Conservation (phyloP, 2,329 filamentous ascomycete genomes). For the Neonectria sp. region DNA sequence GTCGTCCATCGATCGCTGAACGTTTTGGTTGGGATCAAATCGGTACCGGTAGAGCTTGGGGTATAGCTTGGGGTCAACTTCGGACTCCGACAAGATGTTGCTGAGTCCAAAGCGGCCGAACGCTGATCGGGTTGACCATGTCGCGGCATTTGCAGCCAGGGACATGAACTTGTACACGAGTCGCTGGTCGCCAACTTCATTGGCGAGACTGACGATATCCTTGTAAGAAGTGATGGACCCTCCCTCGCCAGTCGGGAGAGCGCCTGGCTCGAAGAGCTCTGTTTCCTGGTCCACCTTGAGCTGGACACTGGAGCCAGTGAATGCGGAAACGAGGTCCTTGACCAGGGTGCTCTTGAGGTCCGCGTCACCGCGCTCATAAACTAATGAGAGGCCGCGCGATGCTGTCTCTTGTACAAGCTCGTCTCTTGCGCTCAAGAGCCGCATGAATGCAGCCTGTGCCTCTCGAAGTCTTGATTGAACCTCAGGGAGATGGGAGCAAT, state of each 20-base stretch:
- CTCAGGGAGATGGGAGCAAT: conserved; percentile 84
- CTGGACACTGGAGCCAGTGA: conserved; percentile 82
- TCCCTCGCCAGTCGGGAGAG: conserved; percentile 90
- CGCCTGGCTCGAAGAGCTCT: conserved; percentile 92
- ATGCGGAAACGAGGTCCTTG: conserved; percentile 88
- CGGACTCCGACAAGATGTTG: conserved; percentile 90
- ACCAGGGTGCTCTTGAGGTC: conserved; percentile 86
- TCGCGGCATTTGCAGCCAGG: conserved; percentile 93
- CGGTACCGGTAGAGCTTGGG: conserved; percentile 95
- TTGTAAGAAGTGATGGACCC: conserved; percentile 95
- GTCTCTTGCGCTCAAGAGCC: conserved; percentile 88
- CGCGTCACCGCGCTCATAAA: conserved; percentile 93
- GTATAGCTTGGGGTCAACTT: conserved; percentile 93
- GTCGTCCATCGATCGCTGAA: conserved; percentile 95
- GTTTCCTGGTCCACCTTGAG: conserved; percentile 93
- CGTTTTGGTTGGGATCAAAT: conserved; percentile 95
- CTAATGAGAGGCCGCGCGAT: conserved; percentile 89
- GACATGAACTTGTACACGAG: conserved; percentile 99
- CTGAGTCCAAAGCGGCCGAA: conserved; percentile 96
- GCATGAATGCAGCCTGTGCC: conserved; percentile 90
- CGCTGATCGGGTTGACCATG: conserved; percentile 96
- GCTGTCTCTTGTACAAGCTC: conserved; percentile 97
- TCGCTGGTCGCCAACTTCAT: conserved; percentile 95
- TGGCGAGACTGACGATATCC: conserved; percentile 95
- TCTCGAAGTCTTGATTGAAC: conserved; percentile 82